Base-by-base conservation (phyloP, 352 stramenopile genomes). In the Pythium sukuiense region DNA sequence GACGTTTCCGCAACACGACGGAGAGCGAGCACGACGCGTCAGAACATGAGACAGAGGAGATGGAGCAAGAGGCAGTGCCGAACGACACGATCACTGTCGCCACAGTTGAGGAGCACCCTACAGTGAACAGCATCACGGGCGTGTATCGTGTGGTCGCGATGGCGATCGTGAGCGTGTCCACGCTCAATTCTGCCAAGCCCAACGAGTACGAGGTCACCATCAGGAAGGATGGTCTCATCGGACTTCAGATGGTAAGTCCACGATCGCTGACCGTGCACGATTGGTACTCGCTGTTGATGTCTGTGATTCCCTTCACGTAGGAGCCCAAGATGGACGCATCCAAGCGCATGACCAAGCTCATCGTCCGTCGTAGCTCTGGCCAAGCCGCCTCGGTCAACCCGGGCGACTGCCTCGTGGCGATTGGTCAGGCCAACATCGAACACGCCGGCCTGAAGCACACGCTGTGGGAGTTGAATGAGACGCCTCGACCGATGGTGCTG, bases 161-260 rank as follows among this genome's bases (percentile, higher is more conserved):
- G 86, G 73, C 75, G 33, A 86, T 83, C 56, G 83, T 92, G 39
- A 92, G 84, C 59, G 82, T 94, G n/a, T 92, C 83, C 24, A 92
- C 80, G 6, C 59, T 92, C 24, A 81, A 80, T 60, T 83, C 71
- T 33, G 77, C 80, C 58, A 92, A 92, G 66, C 73, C 86, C 11
- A 94, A 94, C 59, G 86, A 94, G 62, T 94, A 94, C 54, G 82
- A 92, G 66, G 76, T 94, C 52, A 75, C 67, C n/a, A 87, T 94
- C 70, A 67, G 71, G 29, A 74, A 75, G 35, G 73, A 77, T 43
- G 86, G 86, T 1, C 65, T 69, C 6, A 85, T 94, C 59, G 86
- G 86, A 18, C 83, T 94, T 12, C 72, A 89, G 27, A 58, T 92
- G 74, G 81, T 89, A 76, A 35, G 16, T 35, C 48, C 24, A 20